phyloP scores from a whole-genome alignment of 2,329 filamentous ascomycete species.

The Ophiocordyceps sinensis region DNA sequence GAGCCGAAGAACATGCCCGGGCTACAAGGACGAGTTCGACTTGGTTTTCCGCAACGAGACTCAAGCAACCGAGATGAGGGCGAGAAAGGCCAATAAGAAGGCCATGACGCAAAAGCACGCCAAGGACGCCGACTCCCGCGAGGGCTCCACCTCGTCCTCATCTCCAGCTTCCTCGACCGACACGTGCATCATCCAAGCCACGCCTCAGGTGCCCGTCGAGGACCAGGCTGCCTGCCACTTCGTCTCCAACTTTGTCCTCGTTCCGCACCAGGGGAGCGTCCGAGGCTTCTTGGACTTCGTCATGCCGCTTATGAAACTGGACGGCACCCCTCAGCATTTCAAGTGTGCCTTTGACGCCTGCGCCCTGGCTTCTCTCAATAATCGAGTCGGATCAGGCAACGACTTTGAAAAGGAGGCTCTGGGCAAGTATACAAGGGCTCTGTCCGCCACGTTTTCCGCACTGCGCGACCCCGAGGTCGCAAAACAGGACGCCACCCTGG shows the following conservation, averaged over 20 bases:
- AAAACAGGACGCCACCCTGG: slow-evolving; percentile 42
- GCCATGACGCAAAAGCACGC: slow-evolving; percentile 19
- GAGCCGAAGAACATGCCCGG: slow-evolving; percentile 47
- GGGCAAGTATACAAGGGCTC: slow-evolving; percentile 38
- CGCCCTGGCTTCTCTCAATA: slow-evolving; percentile 41
- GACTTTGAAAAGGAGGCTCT: slow-evolving; percentile 26
- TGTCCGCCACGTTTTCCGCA: slow-evolving; percentile 36
- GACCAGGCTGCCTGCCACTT: slow-evolving; percentile 45
- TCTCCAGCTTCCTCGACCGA: slow-evolving; percentile 5
- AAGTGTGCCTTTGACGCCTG: slow-evolving; percentile 45
- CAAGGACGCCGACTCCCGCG: slow-evolving; percentile 12
- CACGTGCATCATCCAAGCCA: slow-evolving; percentile 6
- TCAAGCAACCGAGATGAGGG: slow-evolving; percentile 49
- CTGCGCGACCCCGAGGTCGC: slow-evolving; percentile 33
- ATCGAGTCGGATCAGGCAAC: slow-evolving; percentile 23
- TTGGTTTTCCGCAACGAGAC: slow-evolving; percentile 61
- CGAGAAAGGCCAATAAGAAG: slow-evolving; percentile 40
- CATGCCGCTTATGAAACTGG: slow-evolving; percentile 35
- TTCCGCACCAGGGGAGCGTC: slow-evolving; percentile 33
- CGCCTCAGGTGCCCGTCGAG: slow-evolving; percentile 32
- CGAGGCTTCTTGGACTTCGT: slow-evolving; percentile 46
- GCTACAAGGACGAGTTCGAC: slow-evolving; percentile 59
- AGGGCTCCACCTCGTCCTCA: slow-evolving; percentile 4
- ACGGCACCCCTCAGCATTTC: slow-evolving; percentile 30
- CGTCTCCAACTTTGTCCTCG: slow-evolving; percentile 43